Conservation (phyloP, 2,329 filamentous ascomycete genomes). For the Ceratocystis harringtonii region DNA sequence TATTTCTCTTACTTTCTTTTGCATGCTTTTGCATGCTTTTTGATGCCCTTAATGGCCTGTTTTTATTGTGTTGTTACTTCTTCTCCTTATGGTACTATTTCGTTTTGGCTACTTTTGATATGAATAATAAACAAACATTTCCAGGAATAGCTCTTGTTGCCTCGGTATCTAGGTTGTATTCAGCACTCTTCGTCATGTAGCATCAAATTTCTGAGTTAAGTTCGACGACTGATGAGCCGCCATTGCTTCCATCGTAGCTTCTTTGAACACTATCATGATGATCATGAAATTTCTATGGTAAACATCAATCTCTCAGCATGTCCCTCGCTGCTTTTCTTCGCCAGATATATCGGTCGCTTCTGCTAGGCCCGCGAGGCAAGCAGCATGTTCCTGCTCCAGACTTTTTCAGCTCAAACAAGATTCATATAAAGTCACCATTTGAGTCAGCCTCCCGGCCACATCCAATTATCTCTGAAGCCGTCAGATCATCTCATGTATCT, state of each 20-base stretch:
- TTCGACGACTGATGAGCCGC: background rate
- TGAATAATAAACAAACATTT: background rate
- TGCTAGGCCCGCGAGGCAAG: background rate
- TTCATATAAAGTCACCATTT: background rate
- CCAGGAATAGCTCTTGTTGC: background rate
- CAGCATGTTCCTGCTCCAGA: background rate
- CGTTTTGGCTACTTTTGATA: conserved; percentile 1
- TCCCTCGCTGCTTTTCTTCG: background rate
- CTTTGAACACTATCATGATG: background rate
- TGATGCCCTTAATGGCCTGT: background rate
- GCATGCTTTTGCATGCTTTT: background rate
- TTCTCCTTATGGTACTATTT: background rate
- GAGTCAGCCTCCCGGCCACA: background rate
- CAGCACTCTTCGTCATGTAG: background rate
- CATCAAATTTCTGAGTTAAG: background rate
- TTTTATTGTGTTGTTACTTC: background rate
- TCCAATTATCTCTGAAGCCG: background rate
- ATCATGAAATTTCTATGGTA: background rate
- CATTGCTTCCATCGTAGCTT: background rate
- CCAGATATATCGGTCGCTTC: background rate
- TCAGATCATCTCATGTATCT: no score
- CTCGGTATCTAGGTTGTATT: background rate
- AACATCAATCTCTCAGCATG: background rate
- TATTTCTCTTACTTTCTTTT: background rate
- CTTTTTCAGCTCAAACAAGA: background rate